Percentiles rank a stretch among this genome's conserved stretches.
Conservation (phyloP, 2,329 filamentous ascomycete species). For the Alternaria burnsii region DNA sequence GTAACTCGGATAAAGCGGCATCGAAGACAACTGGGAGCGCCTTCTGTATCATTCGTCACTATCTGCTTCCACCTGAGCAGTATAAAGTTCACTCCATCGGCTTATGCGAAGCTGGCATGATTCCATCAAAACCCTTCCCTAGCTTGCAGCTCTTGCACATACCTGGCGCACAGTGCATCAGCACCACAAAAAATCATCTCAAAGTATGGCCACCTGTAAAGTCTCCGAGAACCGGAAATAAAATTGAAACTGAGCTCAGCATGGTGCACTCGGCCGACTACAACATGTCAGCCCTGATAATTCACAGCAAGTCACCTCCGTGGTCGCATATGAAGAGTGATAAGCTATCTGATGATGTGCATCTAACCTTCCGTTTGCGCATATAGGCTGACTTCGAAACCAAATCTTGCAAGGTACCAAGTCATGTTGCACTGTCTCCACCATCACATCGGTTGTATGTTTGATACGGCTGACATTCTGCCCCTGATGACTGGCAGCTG, state of each 20-base stretch:
- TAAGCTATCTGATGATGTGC: background rate
- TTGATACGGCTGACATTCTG: slow-evolving; percentile 18
- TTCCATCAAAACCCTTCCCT: background rate
- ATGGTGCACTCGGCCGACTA: background rate
- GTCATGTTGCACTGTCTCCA: background rate
- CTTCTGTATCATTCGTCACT: background rate
- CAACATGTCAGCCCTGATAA: background rate
- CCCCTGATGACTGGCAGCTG: background rate
- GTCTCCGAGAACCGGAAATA: background rate
- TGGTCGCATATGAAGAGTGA: background rate
- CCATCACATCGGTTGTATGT: background rate
- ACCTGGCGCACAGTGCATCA: background rate
- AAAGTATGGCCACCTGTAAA: background rate
- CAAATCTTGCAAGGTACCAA: background rate
- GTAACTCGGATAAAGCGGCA: background rate
- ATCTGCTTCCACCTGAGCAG: background rate
- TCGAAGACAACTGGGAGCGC: background rate
- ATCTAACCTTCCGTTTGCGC: background rate
- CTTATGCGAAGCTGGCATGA: background rate
- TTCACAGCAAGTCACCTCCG: background rate
- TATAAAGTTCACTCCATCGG: background rate
- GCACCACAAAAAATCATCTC: background rate
- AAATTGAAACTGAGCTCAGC: background rate
- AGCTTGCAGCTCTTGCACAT: background rate
- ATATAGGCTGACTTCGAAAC: background rate